Base-by-base conservation (phyloP, 768 basidiomycete species). In the Lanmaoa rubissima region DNA sequence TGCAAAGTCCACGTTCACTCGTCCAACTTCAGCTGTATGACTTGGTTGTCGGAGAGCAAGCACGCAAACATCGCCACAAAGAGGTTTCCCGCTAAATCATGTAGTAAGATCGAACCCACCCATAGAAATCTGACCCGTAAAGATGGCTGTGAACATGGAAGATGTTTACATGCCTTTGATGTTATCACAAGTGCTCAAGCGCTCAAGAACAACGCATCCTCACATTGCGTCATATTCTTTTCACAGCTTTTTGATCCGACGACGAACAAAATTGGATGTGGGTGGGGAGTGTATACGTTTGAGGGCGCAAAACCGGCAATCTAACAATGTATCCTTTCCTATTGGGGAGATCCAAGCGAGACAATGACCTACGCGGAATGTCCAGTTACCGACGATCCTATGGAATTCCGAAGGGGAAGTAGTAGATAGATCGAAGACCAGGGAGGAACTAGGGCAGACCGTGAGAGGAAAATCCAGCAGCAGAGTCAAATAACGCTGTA, bases 401-500 rank as follows among this genome's bases (percentile, higher is more conserved):
- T 14, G 24, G 24, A 39, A 46, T 28, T 46, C 39, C 44, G 38
- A 49, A 19, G 36, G 48, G 16, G n/a, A 21, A 17, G 21, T 12
- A 19, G 38, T 24, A 24, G 21, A n/a, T 45, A 40, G 41, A 51
- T 54, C 50, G 8, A 6, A 40, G 19, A 17, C 43, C 39, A 50
- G 19, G 42, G 28, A 40, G 45, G 48, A 28, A 54, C 28, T 46
- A 51, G 17, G 35, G 34, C 36, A 45, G 44, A 35, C 39, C 41
- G 61, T 38, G 53, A 19, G 53, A 51, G 45, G 55, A 48, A 53
- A 42, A 48, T 40, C 42, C 39, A 48, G 44, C 6, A 41, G 48
- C 14, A 48, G 24, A 35, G 48, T 44, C 42, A 47, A 42, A 19
- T 19, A 26, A 24, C 12, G 16, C 24, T 21, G 19, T 31, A 3